phyloP scores from a whole-genome alignment of 2,329 filamentous ascomycete species.

The Aspergillus hortae region DNA sequence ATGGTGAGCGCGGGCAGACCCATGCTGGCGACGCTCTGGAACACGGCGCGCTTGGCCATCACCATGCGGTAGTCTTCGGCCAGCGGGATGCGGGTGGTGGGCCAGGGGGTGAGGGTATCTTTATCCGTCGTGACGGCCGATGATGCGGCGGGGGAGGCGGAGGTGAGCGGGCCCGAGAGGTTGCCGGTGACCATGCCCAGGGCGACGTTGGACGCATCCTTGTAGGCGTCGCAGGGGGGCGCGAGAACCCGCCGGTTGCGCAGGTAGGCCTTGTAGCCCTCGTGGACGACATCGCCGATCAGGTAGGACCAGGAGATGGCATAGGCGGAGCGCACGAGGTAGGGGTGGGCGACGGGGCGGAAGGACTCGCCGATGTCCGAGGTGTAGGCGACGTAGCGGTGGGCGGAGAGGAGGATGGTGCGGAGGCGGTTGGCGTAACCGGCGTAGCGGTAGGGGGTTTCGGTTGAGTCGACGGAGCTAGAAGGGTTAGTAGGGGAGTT shows the following conservation, averaged over 20 bases:
- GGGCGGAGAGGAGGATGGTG: conserved; percentile 83
- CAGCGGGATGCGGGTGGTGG: conserved; percentile 57
- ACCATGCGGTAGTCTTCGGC: conserved; percentile 88
- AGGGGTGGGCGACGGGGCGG: conserved; percentile 84
- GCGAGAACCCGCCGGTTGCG: conserved; percentile 75
- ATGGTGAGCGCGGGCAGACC: conserved; percentile 91
- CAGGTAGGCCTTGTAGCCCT: conserved; percentile 93
- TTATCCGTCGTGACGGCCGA: conserved; percentile 1
- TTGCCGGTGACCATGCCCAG: conserved; percentile 37
- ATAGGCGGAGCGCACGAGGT: conserved; percentile 77
- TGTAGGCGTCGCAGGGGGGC: conserved; percentile 56
- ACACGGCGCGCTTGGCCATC: conserved; percentile 85
- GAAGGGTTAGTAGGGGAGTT: conserved; percentile 7
- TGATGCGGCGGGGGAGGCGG: not conserved
- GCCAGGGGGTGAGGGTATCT: conserved; percentile 32
- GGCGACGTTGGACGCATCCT: conserved; percentile 33
- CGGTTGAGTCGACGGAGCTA: conserved; percentile 74
- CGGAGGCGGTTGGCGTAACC: conserved; percentile 83
- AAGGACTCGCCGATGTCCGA: conserved; percentile 96
- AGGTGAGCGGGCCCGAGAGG: conserved; percentile 16
- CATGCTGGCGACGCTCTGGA: conserved; percentile 90
- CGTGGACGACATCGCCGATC: conserved; percentile 81
- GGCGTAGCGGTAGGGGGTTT: conserved; percentile 82
- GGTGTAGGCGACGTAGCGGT: conserved; percentile 96
- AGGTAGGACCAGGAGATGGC: conserved; percentile 91